phyloP scores from a whole-genome alignment of 441 rosid species.

The Brassica hybrid region DNA sequence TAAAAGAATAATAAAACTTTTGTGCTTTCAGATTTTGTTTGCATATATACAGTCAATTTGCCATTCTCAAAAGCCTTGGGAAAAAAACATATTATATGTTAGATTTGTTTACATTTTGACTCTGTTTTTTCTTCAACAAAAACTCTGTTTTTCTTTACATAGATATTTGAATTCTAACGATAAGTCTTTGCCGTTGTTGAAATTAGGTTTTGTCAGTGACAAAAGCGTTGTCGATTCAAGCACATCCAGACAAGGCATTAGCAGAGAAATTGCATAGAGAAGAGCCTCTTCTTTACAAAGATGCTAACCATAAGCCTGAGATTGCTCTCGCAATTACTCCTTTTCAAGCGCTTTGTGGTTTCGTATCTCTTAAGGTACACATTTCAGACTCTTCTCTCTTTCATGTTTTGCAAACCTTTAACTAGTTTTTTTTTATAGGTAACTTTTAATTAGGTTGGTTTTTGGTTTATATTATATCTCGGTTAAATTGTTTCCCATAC shows the following conservation, averaged over 20 bases:
- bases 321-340: constrained; percentile 95
- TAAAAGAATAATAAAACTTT: not conserved
- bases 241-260: constrained; percentile 87
- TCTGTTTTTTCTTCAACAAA: constrained; percentile 8
- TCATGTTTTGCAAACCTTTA: not conserved
- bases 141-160: not conserved
- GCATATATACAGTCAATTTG: not conserved
- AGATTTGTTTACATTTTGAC: not conserved
- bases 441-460: not conserved
- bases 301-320: constrained; percentile 93
- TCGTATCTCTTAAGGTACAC: constrained; percentile 67
- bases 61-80: not conserved
- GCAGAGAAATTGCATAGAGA: constrained; percentile 73
- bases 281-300: constrained; percentile 77
- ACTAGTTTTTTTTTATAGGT: not conserved
- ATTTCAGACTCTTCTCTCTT: constrained; percentile 8
- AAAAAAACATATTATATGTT: not conserved
- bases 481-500: not conserved
- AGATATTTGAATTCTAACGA: constrained; percentile 6
- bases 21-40: not conserved
- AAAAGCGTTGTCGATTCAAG: constrained; percentile 94
- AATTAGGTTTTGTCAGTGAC: constrained; percentile 83
- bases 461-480: not conserved
- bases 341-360: constrained; percentile 90
- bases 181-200: not conserved